Base-by-base conservation (phyloP, 345 rosid species). In the Nasturtium officinale region DNA sequence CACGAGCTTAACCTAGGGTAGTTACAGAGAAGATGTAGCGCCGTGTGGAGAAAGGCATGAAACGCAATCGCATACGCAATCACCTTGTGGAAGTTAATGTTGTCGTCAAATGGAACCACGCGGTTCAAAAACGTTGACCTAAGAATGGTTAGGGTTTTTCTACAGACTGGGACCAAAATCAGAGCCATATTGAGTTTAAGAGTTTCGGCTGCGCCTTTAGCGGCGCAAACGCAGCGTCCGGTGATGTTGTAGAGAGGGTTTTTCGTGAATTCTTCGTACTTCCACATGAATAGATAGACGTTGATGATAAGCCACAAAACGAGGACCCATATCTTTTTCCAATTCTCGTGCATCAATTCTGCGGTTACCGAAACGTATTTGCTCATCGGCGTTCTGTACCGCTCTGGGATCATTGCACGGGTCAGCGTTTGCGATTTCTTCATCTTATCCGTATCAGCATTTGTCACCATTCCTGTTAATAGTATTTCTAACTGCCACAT, bases 401-500 rank as follows among this genome's bases (percentile, higher is more conserved):
- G 77, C 56, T 76, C 80, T 2, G 99, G 98, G 67, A 95, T 88
- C 99, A 95, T 95, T 13, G 93, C 85, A 28, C 58, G 87, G 21
- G 99, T 79, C 18, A 95, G 85, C 29, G 78, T 60, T 15, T 80
- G 70, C n/a, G 86, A 72, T 56, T 59, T 83, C 65, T 57, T 77
- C 38, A 75, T 25, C 60, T 82, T 78, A 6, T 69, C 67, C 9
- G 62, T 55, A 28, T 77, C 75, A 1, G 85, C 83, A 10, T 85
- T 89, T 69, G 77, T 75, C 64, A 86, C 94, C 92, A 91, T 86
- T 60, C 87, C 96, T 42, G 90, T 84, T 21, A 95, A 80, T 25
- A 95, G 81, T 54, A 82, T 73, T 62, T 95, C 98, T n/a, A 95
- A 80, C 78, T 95, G 98, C 98, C 98, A 91, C 79, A 95, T 83